Evolutionary conservation across 306 rosid genomes (phyloP).

Genomic region (Trichosanthes truncata): DNA sequence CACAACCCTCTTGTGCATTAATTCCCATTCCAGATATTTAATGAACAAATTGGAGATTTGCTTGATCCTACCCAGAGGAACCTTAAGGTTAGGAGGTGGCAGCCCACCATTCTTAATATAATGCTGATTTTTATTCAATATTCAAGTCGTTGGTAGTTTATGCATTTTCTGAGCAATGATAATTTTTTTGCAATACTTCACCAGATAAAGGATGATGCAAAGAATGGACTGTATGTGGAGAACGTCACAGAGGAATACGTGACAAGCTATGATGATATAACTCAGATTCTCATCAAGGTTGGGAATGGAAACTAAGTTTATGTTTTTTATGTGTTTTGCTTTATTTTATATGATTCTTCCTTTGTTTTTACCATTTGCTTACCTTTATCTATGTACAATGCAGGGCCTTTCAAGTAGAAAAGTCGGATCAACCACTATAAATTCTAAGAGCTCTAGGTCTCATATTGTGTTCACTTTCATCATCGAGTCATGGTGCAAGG

Average conservation of each 20-base stretch:
- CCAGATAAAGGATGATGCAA: conserved; percentile 74
- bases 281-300: conserved; percentile 85
- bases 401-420: conserved; percentile 98
- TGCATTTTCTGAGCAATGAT: background rate
- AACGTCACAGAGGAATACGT: conserved; percentile 90
- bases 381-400: conserved; percentile 12
- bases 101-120: conserved; percentile 12
- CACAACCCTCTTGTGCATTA: conserved; percentile 6
- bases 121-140: conserved; percentile 3
- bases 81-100: conserved; percentile 53
- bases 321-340: background rate
- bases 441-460: conserved; percentile 89
- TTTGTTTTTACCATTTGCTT: background rate
- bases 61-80: conserved; percentile 49
- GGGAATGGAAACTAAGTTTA: background rate
- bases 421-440: conserved; percentile 80
- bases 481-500: conserved; percentile 95
- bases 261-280: conserved; percentile 82
- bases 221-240: conserved; percentile 55
- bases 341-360: background rate
- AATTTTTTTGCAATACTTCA: conserved; percentile 16
- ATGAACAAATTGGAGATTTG: conserved; percentile 47
- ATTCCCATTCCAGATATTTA: conserved; percentile 26
- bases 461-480: conserved; percentile 76
- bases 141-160: background rate